Conservation (phyloP, 2,329 filamentous ascomycete genomes). For the Nothophaeocryptopus gaeumannii region DNA sequence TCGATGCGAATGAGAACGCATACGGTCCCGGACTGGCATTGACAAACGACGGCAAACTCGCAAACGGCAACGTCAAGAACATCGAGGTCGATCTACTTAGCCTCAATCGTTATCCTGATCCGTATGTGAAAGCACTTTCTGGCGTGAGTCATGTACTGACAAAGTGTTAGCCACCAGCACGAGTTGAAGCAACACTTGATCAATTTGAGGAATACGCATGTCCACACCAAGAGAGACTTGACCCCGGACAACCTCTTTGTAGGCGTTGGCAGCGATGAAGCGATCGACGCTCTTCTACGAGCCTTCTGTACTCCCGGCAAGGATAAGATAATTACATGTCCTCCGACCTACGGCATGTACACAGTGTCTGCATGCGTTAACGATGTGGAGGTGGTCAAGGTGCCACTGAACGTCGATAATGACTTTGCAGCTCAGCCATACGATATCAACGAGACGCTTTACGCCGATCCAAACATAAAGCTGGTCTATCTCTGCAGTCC, state of each 20-base stretch:
- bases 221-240: constrained; percentile 70
- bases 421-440: constrained; percentile 71
- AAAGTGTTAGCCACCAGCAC: constrained; percentile 65
- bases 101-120: constrained; percentile 92
- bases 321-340: constrained; percentile 91
- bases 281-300: constrained; percentile 87
- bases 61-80: constrained; percentile 45
- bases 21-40: constrained; percentile 76
- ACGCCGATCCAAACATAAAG: constrained; percentile 68
- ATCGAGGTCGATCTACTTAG: constrained; percentile 72
- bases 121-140: constrained; percentile 43
- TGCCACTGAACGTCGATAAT: constrained; percentile 73
- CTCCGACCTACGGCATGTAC: constrained; percentile 99
- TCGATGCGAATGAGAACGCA: constrained; percentile 97
- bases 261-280: constrained; percentile 93
- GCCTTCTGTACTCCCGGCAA: constrained; percentile 86
- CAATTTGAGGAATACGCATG: constrained; percentile 78
- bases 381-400: constrained; percentile 78
- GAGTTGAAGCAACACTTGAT: constrained; percentile 85
- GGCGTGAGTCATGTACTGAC: constrained; percentile 15
- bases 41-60: constrained; percentile 47
- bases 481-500: constrained; percentile 90
- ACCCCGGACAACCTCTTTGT: constrained; percentile 85
- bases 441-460: constrained; percentile 65
- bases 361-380: constrained; percentile 90